Evolutionary conservation across 2,329 filamentous ascomycete genomes (phyloP).

Genomic region (Waltergamsia citrina): DNA sequence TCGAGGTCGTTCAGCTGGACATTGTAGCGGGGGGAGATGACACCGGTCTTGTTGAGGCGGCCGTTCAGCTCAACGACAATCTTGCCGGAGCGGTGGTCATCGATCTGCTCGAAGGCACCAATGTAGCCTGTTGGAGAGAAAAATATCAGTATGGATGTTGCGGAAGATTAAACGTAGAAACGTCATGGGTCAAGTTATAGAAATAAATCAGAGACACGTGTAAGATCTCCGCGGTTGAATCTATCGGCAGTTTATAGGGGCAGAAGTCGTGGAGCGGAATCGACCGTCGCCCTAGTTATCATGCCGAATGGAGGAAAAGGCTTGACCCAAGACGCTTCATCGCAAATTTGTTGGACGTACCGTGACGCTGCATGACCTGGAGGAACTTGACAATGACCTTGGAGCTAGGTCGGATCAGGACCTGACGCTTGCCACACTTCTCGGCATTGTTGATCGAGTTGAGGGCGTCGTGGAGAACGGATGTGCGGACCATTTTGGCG

Average conservation of each 20-base stretch:
- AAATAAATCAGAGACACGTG: slow-evolving; percentile 69
- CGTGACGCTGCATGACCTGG: slow-evolving; percentile 98
- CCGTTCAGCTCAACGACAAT: slow-evolving; percentile 99
- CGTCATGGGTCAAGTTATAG: slow-evolving; percentile 54
- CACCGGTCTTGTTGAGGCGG: slow-evolving; percentile 97
- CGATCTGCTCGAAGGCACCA: slow-evolving; percentile 98
- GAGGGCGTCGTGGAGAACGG: slow-evolving; percentile 98
- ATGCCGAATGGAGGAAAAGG: slow-evolving; percentile 61
- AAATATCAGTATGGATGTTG: slow-evolving; percentile 64
- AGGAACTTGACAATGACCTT: slow-evolving; percentile 99
- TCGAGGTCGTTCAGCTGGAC: slow-evolving; percentile 94
- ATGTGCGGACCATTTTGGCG: slow-evolving; percentile 97
- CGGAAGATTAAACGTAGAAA: slow-evolving; percentile 90
- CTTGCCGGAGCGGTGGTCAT: slow-evolving; percentile 99
- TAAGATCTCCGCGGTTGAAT: slow-evolving; percentile 86
- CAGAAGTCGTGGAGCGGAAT: slow-evolving; percentile 67
- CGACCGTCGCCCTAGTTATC: slow-evolving; percentile 99
- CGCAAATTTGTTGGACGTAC: slow-evolving; percentile 49
- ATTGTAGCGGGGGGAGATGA: slow-evolving; percentile 99
- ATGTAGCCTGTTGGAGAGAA: slow-evolving; percentile 72
- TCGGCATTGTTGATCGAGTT: slow-evolving; percentile 99
- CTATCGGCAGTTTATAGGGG: slow-evolving; percentile 99
- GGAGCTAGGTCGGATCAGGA: slow-evolving; percentile 93
- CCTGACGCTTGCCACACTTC: slow-evolving; percentile 99
- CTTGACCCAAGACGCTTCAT: background rate